phyloP scores from a whole-genome alignment of 1,284 basidiomycete species.

The Heterobasidion irregulare region DNA sequence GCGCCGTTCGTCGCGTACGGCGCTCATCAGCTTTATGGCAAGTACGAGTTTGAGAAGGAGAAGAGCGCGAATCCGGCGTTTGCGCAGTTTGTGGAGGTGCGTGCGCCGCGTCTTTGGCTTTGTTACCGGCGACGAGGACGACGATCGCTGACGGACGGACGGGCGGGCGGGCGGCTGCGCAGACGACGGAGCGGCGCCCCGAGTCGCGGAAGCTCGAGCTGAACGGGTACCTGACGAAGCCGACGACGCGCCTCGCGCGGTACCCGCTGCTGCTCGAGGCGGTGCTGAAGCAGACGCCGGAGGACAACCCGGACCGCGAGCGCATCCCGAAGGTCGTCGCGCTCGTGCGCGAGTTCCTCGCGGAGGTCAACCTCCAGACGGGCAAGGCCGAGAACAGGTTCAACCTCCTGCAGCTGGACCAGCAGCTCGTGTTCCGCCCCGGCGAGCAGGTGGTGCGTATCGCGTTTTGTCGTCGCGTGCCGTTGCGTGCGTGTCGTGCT shows the following conservation, averaged over 20 bases:
- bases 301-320: conserved; percentile 85
- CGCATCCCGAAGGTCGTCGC: conserved; percentile 75
- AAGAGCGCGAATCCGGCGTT: conserved; percentile 92
- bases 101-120: conserved; percentile 14
- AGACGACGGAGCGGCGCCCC: conserved; percentile 88
- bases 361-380: conserved; percentile 86
- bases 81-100: conserved; percentile 90
- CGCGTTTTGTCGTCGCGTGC: neutral
- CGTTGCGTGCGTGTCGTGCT: neutral
- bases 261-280: conserved; percentile 94
- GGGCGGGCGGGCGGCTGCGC: too few relatives aligned
- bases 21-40: conserved; percentile 95
- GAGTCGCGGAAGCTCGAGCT: conserved; percentile 96
- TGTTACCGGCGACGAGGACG: too few relatives aligned
- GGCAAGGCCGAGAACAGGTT: conserved; percentile 92
- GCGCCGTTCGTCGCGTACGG: conserved; percentile 93
- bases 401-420: conserved; percentile 85
- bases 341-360: conserved; percentile 79
- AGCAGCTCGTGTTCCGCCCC: conserved; percentile 80
- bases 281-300: conserved; percentile 88
- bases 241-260: conserved; percentile 92
- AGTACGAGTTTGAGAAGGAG: conserved; percentile 99
- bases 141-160: neutral
- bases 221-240: conserved; percentile 98
- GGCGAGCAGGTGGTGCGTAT: conserved; percentile 70